These are phyloP conservation scores for Rhododendron ferrugineum DNA, from an alignment of 148 eudicot species.

Conservation along the genomic window DNA sequence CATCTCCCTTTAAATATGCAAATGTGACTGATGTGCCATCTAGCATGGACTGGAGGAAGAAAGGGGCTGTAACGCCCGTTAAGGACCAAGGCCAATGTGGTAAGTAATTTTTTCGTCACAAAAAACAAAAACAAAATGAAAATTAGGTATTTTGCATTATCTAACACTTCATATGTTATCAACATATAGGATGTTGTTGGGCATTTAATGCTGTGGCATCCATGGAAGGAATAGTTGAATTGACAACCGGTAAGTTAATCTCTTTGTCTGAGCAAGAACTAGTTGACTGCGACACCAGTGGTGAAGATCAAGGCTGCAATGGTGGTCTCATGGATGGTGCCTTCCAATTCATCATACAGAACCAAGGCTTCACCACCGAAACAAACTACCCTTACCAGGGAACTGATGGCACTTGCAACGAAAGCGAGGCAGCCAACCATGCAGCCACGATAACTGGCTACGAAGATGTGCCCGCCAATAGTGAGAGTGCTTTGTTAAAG, in stretches of 20 bases:
- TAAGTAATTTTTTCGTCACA: neutral
- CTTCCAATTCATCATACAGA: no score
- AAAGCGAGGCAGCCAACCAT: neutral
- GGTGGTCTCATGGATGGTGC: no score
- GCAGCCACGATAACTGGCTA: neutral
- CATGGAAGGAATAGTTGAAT: no score
- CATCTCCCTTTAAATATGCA: neutral
- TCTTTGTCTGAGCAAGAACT: no score
- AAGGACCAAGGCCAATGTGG: neutral
- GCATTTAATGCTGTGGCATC: neutral
- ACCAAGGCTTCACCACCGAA: neutral
- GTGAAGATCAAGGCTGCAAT: no score
- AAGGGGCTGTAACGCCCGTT: neutral
- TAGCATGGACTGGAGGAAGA: neutral
- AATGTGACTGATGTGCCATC: neutral
- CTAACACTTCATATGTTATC: neutral
- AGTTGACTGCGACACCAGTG: no score
- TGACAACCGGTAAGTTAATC: no score
- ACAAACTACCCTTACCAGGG: neutral
- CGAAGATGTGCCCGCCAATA: neutral
- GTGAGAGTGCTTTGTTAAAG: neutral
- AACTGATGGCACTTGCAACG: neutral
- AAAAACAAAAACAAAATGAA: no score
- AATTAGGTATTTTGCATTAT: no score
- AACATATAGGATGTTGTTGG: neutral